Evolutionary conservation across 1,284 basidiomycete genomes (phyloP).

Genomic region (Paramarasmius palmivorus): DNA sequence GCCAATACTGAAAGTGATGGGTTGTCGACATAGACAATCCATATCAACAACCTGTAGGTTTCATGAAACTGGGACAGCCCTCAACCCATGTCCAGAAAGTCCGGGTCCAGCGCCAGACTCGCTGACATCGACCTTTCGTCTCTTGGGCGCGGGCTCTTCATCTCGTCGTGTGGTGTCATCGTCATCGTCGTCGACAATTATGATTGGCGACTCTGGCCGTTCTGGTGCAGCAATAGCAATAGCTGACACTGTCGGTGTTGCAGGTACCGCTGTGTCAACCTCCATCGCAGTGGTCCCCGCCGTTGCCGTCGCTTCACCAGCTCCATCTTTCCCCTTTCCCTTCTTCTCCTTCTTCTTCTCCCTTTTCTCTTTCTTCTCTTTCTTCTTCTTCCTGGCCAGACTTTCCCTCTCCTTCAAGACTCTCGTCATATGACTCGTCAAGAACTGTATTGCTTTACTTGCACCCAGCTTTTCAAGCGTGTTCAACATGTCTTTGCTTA

Average conservation of each 20-base stretch:
- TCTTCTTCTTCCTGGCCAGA: conserved; percentile 42
- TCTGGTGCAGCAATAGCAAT: conserved; percentile 16
- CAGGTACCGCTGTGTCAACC: no score
- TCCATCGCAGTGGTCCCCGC: conserved; percentile 12
- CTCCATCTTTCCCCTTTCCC: conserved; percentile 29
- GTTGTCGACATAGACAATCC: neutral
- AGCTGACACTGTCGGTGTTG: conserved; percentile 25
- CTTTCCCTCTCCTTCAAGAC: conserved; percentile 78
- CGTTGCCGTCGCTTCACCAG: neutral
- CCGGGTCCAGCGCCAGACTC: neutral
- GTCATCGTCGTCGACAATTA: conserved; percentile 61
- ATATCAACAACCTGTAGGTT: no score
- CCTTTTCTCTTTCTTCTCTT: conserved; percentile 51
- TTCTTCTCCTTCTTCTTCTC: conserved; percentile 20
- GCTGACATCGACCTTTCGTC: conserved; percentile 42
- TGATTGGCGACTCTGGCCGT: conserved; percentile 41
- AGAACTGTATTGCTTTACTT: conserved; percentile 77
- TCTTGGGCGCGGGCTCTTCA: conserved; percentile 54
- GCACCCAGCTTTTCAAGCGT: conserved; percentile 83
- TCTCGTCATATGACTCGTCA: conserved; percentile 84
- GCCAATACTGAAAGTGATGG: neutral
- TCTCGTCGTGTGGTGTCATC: conserved; percentile 22
- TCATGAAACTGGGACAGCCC: neutral
- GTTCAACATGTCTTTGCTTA: conserved; percentile 72
- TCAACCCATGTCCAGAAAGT: neutral